These are phyloP conservation scores for Beauveria caledonica DNA, from an alignment of 2,329 filamentous ascomycete genomes.

Conservation along the genomic window DNA sequence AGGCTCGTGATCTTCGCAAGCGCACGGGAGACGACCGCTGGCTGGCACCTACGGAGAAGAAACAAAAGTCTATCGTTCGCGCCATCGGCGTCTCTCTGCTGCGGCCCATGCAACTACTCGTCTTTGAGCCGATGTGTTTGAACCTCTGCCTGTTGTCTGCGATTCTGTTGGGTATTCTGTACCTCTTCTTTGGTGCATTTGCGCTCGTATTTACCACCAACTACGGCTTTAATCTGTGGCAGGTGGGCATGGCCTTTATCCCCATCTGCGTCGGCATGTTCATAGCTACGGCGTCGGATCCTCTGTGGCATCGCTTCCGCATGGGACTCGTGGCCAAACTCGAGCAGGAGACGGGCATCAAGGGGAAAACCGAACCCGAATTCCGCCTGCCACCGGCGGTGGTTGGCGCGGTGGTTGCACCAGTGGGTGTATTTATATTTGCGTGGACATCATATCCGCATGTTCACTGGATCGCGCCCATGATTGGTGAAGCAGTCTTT, in stretches of 20 bases:
- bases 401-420: slow-evolving; percentile 66
- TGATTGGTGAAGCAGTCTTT: slow-evolving; percentile 65
- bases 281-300: slow-evolving; percentile 51
- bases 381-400: slow-evolving; percentile 73
- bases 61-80: slow-evolving; percentile 55
- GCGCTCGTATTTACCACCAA: slow-evolving; percentile 66
- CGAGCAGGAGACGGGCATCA: slow-evolving; percentile 39
- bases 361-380: slow-evolving; percentile 68
- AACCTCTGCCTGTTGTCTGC: slow-evolving; percentile 76
- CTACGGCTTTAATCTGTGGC: slow-evolving; percentile 70
- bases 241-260: slow-evolving; percentile 71
- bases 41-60: slow-evolving; percentile 68
- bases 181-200: slow-evolving; percentile 88
- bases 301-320: slow-evolving; percentile 58
- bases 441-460: slow-evolving; percentile 71
- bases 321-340: slow-evolving; percentile 46
- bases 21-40: slow-evolving; percentile 72
- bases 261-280: slow-evolving; percentile 63
- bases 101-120: slow-evolving; percentile 70
- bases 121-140: slow-evolving; percentile 78
- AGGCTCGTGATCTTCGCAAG: slow-evolving; percentile 60
- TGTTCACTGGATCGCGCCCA: slow-evolving; percentile 70
- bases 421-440: slow-evolving; percentile 79
- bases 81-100: slow-evolving; percentile 53
- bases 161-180: slow-evolving; percentile 77